These are phyloP conservation scores for Teunomyces tritomae DNA, from an alignment of 805 yeast species.

Conservation along the genomic window DNA sequence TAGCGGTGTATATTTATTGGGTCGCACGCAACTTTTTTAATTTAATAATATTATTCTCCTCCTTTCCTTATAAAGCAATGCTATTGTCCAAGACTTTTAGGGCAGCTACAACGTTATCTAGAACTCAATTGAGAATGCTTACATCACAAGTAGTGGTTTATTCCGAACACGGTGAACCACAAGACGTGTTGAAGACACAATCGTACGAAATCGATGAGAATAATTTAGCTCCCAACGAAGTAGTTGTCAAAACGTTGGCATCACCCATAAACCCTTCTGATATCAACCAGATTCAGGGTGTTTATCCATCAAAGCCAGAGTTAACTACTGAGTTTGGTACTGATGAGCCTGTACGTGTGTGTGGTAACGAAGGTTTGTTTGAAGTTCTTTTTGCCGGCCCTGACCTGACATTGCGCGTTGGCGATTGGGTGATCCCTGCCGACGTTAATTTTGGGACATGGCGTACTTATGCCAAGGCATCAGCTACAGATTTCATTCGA, in stretches of 20 bases:
- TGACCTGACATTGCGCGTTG: conserved; percentile 42
- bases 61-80: neutral
- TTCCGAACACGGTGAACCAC: conserved; percentile 65
- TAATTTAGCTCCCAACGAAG: conserved; percentile 35
- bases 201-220: conserved; percentile 48
- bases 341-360: conserved; percentile 68
- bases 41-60: no score
- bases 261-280: conserved; percentile 46
- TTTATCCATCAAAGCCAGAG: conserved; percentile 46
- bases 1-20: no score
- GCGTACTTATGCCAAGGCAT: conserved; percentile 72
- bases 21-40: no score
- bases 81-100: neutral
- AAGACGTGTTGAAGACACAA: conserved; percentile 52
- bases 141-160: conserved; percentile 68
- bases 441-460: conserved; percentile 87
- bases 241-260: conserved; percentile 36
- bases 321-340: conserved; percentile 56
- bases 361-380: conserved; percentile 93
- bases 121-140: conserved; percentile 26
- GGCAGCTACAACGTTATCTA: neutral
- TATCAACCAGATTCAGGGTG: conserved; percentile 47
- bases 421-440: conserved; percentile 88
- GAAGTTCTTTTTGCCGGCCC: conserved; percentile 68
- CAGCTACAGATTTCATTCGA: conserved; percentile 51